Base-by-base conservation (phyloP, 345 rosid genomes). In the Hypericum androsaemum region DNA sequence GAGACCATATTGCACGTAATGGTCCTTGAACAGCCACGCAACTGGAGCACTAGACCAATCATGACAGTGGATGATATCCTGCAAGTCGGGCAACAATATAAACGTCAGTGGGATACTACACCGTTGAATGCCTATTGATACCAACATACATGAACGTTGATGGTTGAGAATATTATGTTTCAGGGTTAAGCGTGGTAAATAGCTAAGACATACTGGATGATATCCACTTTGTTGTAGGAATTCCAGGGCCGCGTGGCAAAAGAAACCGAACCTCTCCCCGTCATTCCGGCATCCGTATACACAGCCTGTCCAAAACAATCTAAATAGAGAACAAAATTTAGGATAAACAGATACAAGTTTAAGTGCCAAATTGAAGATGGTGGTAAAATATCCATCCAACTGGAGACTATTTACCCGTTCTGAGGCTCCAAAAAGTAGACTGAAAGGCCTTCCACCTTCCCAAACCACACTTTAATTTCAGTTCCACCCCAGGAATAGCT, bases 41-140 rank as follows among this genome's bases (percentile, higher is more conserved):
- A 84, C 89, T 12, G 95, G 92, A 58, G 96, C 96, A 64, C 84
- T 84, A 11, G 98, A 86, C 96, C 98, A 90, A 74, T 86, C 98
- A 17, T 90, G 98, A 63, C 92, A 90, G 61, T 90, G 98, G 67
- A 90, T 80, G 63, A 90, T 87, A 71, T 90, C 98, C 98, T 87
- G 81, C 60, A 60, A 64, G 28, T 22, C 32, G 32, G 32, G 32
- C 32, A 4, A 22, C 32, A 22, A 22, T 32, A 44, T 45, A 63
- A 62, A 60, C 10, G 39, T 45, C 40, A 41, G 8, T 10, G 32
- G 17, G 44, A 52, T 57, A 13, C 15, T 43, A 53, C 36, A 55
- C 35, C 11, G 5, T 47, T 37, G 41, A 22, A 53, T 17, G 47
- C 35, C 39, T 44, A 49, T 36, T 44, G 44, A 39, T 39, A n/a